Evolutionary conservation across 2,329 filamentous ascomycete species (phyloP).

Genomic region (Hypoxylon sp.): DNA sequence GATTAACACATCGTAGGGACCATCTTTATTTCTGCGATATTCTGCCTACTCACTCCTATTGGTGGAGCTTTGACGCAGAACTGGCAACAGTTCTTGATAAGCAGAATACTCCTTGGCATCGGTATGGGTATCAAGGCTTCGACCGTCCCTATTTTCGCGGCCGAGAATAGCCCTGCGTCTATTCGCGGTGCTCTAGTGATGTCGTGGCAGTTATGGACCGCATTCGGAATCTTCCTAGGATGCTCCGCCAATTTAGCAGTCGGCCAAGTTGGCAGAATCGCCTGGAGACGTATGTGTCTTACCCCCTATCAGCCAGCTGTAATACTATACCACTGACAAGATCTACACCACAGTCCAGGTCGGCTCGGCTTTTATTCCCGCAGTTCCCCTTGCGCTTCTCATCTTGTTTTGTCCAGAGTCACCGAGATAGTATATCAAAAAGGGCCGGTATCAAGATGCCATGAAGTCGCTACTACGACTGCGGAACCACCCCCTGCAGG

Average conservation of each 20-base stretch:
- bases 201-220: constrained; percentile 73
- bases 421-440: constrained; percentile 65
- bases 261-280: constrained; percentile 64
- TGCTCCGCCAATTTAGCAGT: constrained; percentile 73
- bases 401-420: constrained; percentile 61
- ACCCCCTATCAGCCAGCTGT: background rate
- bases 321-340: constrained; percentile 10
- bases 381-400: constrained; percentile 42
- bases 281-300: constrained; percentile 47
- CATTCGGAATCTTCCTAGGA: constrained; percentile 68
- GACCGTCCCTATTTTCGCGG: constrained; percentile 71
- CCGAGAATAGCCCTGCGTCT: constrained; percentile 73
- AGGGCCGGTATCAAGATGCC: constrained; percentile 61
- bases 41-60: constrained; percentile 69
- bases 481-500: constrained; percentile 66
- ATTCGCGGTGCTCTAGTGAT: constrained; percentile 79
- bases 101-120: constrained; percentile 76
- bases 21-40: constrained; percentile 72
- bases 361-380: constrained; percentile 49
- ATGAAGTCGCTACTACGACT: constrained; percentile 62
- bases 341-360: constrained; percentile 41
- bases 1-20: constrained; percentile 50
- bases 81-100: constrained; percentile 76
- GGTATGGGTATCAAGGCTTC: constrained; percentile 78
- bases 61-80: constrained; percentile 60